These are phyloP conservation scores for Blattamonas nauphoetae DNA, from an alignment of 78 protist species.

Conservation along the genomic window DNA sequence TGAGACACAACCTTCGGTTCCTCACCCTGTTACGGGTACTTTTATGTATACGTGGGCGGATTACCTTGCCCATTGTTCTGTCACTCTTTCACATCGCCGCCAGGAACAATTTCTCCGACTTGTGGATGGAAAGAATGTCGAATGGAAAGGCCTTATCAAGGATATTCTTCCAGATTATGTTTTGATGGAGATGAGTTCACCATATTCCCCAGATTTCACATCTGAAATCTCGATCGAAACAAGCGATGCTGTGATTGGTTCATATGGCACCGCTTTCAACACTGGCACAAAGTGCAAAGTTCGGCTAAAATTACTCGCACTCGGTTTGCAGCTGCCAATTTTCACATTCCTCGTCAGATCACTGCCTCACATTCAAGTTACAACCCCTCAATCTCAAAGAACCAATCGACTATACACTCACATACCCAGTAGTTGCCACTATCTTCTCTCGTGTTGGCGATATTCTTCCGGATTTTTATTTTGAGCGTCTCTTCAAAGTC, in stretches of 20 bases:
- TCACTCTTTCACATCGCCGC: neutral
- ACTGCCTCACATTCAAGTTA: neutral
- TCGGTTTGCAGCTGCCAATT: too few species aligned
- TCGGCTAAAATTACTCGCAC: neutral
- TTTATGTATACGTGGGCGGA: neutral
- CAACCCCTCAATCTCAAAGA: neutral
- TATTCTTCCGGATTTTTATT: neutral
- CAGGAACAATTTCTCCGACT: neutral
- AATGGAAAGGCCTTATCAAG: neutral
- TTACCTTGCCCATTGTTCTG: neutral
- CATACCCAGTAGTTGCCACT: neutral
- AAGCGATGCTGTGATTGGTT: neutral
- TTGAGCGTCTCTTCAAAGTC: neutral
- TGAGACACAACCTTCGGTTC: too few species aligned
- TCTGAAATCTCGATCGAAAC: neutral
- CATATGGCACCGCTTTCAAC: neutral
- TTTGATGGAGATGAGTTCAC: neutral
- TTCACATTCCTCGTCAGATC: too few species aligned
- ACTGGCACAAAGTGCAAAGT: neutral
- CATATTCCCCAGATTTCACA: neutral
- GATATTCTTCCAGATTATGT: neutral
- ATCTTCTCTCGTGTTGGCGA: neutral
- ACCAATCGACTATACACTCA: neutral
- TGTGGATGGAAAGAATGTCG: neutral
- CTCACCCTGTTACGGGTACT: too few species aligned